Evolutionary conservation across 202 grass and related monocot genomes (phyloP).

Genomic region (Dendrocalamus latiflorus): DNA sequence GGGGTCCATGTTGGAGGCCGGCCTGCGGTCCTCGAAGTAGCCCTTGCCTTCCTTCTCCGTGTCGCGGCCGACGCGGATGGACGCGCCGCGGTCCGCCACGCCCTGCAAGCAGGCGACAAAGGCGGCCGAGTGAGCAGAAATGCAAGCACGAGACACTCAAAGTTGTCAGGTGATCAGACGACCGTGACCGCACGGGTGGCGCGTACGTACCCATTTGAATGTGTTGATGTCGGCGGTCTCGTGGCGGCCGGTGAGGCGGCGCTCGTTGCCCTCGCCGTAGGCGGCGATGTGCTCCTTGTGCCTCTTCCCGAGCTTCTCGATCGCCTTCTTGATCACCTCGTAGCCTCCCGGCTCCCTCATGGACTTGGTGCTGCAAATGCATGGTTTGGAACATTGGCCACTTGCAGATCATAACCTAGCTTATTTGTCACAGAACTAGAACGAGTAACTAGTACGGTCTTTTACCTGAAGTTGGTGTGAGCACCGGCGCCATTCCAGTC

Average conservation of each 20-base stretch:
- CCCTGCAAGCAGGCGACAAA: slow-evolving; percentile 21
- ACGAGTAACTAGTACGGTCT: not conserved
- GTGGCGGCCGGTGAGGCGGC: slow-evolving; percentile 78
- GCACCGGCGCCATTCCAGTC: slow-evolving; percentile 92
- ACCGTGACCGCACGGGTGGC: not conserved
- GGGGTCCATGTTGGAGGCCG: slow-evolving; percentile 92
- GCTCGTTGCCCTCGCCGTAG: slow-evolving; percentile 91
- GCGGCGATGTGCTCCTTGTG: slow-evolving; percentile 80
- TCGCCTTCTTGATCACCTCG: too few relatives aligned
- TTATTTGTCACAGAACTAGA: not conserved
- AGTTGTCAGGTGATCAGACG: not conserved
- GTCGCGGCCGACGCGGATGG: slow-evolving; percentile 75
- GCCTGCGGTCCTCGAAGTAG: slow-evolving; percentile 90
- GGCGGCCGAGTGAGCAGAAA: not conserved
- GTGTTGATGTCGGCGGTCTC: slow-evolving; percentile 94
- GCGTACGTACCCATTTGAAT: slow-evolving; percentile 64
- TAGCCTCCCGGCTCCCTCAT: too few relatives aligned
- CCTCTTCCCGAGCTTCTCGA: too few relatives aligned
- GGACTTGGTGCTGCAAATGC: too few relatives aligned
- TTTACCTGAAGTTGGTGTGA: slow-evolving; percentile 78
- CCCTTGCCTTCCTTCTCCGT: slow-evolving; percentile 82
- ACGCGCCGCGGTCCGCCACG: slow-evolving; percentile 81
- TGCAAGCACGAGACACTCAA: not conserved
- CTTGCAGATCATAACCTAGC: too few relatives aligned
- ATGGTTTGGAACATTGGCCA: not conserved